A percentile compares a stretch with the other conserved stretches of the same genome.
Conservation (phyloP, 2,329 filamentous ascomycete genomes). For the Penicillium occitanis region DNA sequence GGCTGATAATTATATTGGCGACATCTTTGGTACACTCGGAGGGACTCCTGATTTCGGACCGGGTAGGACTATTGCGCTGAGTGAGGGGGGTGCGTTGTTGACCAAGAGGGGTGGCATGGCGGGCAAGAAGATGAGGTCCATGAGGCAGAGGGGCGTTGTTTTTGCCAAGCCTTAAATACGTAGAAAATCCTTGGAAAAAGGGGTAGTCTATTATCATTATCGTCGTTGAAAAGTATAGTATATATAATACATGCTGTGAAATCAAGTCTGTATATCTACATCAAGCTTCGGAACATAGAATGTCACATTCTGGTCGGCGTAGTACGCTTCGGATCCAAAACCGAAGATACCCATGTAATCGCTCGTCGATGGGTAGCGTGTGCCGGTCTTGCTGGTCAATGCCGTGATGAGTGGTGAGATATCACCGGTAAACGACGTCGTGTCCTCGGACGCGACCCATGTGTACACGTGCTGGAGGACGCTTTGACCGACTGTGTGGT, state of each 20-base stretch:
- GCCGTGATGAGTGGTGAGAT: conserved; percentile 47
- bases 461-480: conserved; percentile 44
- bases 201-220: conserved; percentile 9
- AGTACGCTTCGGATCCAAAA: conserved; percentile 55
- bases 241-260: conserved; percentile 1
- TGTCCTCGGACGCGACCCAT: conserved; percentile 45
- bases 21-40: conserved; percentile 68
- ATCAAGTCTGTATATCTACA: conserved; percentile 30
- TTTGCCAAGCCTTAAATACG: conserved; percentile 11
- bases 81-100: conserved; percentile 26
- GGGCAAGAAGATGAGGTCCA: not conserved
- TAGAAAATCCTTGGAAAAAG: not conserved
- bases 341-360: conserved; percentile 55
- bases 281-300: conserved; percentile 45
- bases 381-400: conserved; percentile 30
- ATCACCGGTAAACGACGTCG: conserved; percentile 50
- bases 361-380: conserved; percentile 38
- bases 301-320: conserved; percentile 47
- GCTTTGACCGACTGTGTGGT: not conserved
- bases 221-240: conserved; percentile 2
- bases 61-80: conserved; percentile 24
- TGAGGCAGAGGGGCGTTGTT: conserved; percentile 15
- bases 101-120: conserved; percentile 4
- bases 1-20: conserved; percentile 66
- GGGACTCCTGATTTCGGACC: conserved; percentile 61